Conservation (phyloP, 371 early-diverging fungal species). For the Mucor circinelloides region DNA sequence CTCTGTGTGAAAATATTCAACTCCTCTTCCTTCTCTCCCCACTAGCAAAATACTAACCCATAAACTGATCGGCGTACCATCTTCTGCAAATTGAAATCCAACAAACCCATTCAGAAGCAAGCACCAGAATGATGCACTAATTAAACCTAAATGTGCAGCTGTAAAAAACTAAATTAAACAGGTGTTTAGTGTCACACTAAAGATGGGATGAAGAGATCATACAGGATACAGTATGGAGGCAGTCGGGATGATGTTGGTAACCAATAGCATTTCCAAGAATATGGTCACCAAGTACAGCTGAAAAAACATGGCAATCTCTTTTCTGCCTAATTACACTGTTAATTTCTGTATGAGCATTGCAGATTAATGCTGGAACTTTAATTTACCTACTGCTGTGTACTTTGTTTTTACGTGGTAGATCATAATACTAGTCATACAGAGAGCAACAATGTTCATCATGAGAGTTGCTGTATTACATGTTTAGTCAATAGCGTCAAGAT, state of each 20-base stretch:
- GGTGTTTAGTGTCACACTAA: conserved; percentile 9
- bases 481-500: background rate
- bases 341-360: background rate
- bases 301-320: conserved; percentile 92
- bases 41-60: conserved; percentile 38
- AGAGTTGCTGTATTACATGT: conserved; percentile 53
- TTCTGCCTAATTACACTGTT: conserved; percentile 58
- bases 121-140: conserved; percentile 78
- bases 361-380: background rate
- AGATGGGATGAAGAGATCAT: conserved; percentile 14
- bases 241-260: conserved; percentile 81
- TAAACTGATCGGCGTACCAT: conserved; percentile 77
- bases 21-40: background rate
- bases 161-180: conserved; percentile 66
- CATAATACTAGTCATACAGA: conserved; percentile 89
- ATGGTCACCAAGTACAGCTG: conserved; percentile 76
- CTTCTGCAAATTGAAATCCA: conserved; percentile 91
- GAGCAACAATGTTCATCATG: conserved; percentile 76
- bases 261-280: conserved; percentile 77
- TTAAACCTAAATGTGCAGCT: conserved; percentile 74
- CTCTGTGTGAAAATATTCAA: background rate
- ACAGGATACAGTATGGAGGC: conserved; percentile 75
- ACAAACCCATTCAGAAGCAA: conserved; percentile 89
- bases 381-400: conserved; percentile 88
- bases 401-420: conserved; percentile 88